Percentiles rank a stretch among this genome's conserved stretches.
These are phyloP conservation scores for Glebionis coronaria DNA, from an alignment of 129 eudicot species.

Conservation along the genomic window DNA sequence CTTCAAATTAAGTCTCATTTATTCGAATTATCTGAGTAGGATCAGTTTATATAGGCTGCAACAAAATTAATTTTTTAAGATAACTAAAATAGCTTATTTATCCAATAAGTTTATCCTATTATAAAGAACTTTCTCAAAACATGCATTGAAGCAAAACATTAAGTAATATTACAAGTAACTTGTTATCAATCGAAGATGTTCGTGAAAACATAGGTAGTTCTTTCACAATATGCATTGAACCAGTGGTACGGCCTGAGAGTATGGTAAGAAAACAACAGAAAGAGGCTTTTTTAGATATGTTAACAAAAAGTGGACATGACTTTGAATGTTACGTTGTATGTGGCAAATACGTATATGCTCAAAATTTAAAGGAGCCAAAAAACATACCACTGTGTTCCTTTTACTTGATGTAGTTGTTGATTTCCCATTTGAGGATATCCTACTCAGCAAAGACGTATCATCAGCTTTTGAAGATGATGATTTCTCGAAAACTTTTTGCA, in stretches of 20 bases:
- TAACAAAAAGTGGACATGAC: background rate
- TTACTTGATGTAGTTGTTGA: too few species aligned
- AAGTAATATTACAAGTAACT: background rate
- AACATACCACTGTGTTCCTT: too few species aligned
- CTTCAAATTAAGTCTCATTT: too few species aligned
- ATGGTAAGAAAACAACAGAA: slow-evolving; percentile 3
- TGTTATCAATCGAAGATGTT: background rate
- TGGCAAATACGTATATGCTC: slow-evolving; percentile 3
- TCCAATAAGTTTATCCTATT: too few species aligned
- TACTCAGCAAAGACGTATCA: slow-evolving; percentile 68
- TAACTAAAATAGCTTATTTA: too few species aligned
- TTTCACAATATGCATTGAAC: background rate
- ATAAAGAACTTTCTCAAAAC: too few species aligned
- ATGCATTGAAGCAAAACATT: background rate
- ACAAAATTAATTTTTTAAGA: too few species aligned
- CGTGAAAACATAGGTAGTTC: background rate
- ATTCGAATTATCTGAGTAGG: too few species aligned
- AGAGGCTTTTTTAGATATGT: background rate
- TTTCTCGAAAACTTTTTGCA: too few species aligned
- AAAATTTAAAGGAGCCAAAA: background rate
- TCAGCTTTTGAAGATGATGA: slow-evolving; percentile 50
- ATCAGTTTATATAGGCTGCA: too few species aligned
- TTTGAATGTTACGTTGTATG: too few species aligned
- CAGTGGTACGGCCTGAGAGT: background rate
- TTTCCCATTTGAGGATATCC: too few species aligned